Percentiles rank a stretch among this genome's conserved stretches.
These are phyloP conservation scores for Fusarium proliferatum DNA, from an alignment of 2,329 filamentous ascomycete species.

Conservation along the genomic window DNA sequence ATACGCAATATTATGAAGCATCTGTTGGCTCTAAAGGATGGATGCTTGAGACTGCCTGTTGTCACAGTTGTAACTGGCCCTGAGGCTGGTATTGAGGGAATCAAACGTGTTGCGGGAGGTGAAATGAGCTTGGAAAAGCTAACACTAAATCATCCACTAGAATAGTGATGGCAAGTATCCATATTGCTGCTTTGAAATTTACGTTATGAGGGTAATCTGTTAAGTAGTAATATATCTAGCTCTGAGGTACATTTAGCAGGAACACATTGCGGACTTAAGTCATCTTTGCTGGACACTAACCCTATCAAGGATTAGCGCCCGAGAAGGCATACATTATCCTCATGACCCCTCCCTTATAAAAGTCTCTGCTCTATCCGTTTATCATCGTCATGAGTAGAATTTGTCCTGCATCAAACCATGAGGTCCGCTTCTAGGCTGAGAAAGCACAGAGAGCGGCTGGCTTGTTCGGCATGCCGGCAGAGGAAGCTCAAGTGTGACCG, in stretches of 20 bases:
- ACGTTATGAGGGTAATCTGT: accelerated
- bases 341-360: neutral
- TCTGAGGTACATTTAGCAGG: accelerated
- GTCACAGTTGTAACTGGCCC: neutral
- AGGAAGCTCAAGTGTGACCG: neutral
- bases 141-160: neutral
- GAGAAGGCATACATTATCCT: accelerated
- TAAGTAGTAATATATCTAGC: too few relatives aligned
- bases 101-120: neutral
- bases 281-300: accelerated
- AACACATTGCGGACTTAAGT: neutral
- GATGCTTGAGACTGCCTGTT: neutral
- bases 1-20: neutral
- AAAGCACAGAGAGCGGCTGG: neutral
- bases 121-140: neutral
- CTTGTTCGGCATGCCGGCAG: neutral
- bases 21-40: accelerated
- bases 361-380: neutral
- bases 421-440: neutral
- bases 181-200: neutral
- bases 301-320: neutral
- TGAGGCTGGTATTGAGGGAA: neutral
- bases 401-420: neutral
- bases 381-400: neutral
- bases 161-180: neutral